Evolutionary conservation across 2,329 filamentous ascomycete genomes (phyloP), one percentile per base, ranked within the genome.

Genomic region (Aureobasidium sp.): DNA sequence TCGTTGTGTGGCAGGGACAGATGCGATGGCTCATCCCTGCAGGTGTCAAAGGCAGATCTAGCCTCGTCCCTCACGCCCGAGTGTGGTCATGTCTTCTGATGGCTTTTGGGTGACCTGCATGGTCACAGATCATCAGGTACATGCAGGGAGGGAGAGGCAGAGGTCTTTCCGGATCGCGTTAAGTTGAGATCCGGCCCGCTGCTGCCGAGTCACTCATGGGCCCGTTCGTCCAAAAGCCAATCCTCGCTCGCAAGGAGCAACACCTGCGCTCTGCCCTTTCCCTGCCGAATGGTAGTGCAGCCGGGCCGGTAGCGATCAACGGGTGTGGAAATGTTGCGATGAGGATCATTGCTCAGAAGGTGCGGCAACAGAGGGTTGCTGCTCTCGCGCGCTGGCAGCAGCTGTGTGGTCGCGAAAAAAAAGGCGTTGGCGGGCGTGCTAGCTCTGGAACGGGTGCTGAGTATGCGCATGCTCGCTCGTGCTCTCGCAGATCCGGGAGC

Each of bases 71-170:
- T 33, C 17, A 43, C 27, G 25, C 25, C 51, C 42, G 50, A 23
- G 25, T 37, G 25, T 29, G 37, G 25, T 42, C 38, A 31, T 33
- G 37, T 21, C n/a, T 43, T 9, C 9, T 4, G 13, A 11, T 55
- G 51, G 51, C 51, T 42, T n/a, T 46, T 46, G 23, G 42, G 53
- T 57, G 40, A 57, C 42, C 31, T 57, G 53, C 53, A 57, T 45
- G 21, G 29, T 10, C 21, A 45, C n/a, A 58, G 55, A 58, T 58
- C 55, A 58, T 58, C 55, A 58, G 55, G 55, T 58, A 58, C 38
- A 55, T 55, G 38, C 51, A 55, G 51, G 27, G 51, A 55, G 37
- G 27, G 55, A n/a, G 43, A 49, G 10, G 31, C 15, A 49, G 55
- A 17, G 43, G 55, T 19, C 43, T 49, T 38, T 27, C 55, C 55